Conservation (phyloP, 495 filamentous ascomycete genomes). For the Aspergillus baeticus region DNA sequence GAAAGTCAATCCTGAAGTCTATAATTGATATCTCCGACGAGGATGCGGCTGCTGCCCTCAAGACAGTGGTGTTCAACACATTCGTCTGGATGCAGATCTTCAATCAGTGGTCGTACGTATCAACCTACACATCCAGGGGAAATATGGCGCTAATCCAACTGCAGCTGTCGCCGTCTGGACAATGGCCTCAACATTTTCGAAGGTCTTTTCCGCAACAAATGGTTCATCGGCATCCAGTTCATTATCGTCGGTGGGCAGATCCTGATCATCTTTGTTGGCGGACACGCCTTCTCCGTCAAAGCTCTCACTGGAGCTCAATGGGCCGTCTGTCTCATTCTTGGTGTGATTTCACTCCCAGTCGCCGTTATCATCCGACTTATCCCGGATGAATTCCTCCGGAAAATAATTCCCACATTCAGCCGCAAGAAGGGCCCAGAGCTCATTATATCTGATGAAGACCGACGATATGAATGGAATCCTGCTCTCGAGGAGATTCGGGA, state of each 20-base stretch:
- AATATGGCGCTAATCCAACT: not conserved
- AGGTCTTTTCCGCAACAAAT: constrained; percentile 72
- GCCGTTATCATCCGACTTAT: constrained; percentile 72
- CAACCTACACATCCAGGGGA: not conserved
- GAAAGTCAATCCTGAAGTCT: constrained; percentile 52
- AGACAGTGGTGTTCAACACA: constrained; percentile 83
- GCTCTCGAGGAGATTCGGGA: constrained; percentile 69
- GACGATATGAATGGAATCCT: constrained; percentile 62
- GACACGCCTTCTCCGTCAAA: constrained; percentile 63
- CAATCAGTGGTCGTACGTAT: constrained; percentile 67
- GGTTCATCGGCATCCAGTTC: constrained; percentile 78
- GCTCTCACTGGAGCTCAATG: constrained; percentile 66
- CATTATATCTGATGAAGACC: constrained; percentile 72
- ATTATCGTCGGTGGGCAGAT: constrained; percentile 84
- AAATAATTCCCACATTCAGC: constrained; percentile 51
- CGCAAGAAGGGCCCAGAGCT: constrained; percentile 50
- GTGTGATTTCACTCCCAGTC: constrained; percentile 67
- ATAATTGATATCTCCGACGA: constrained; percentile 58
- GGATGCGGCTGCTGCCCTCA: constrained; percentile 31
- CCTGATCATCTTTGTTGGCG: constrained; percentile 76
- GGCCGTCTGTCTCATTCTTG: constrained; percentile 72
- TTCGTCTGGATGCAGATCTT: constrained; percentile 97
- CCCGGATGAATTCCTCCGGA: constrained; percentile 63
- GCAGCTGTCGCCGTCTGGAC: constrained; percentile 73
- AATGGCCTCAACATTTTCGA: constrained; percentile 91